A percentile compares a stretch with the other conserved stretches of the same genome.
Conservation (phyloP, 169 alveolate species). For the Prorocentrum cordatum region DNA sequence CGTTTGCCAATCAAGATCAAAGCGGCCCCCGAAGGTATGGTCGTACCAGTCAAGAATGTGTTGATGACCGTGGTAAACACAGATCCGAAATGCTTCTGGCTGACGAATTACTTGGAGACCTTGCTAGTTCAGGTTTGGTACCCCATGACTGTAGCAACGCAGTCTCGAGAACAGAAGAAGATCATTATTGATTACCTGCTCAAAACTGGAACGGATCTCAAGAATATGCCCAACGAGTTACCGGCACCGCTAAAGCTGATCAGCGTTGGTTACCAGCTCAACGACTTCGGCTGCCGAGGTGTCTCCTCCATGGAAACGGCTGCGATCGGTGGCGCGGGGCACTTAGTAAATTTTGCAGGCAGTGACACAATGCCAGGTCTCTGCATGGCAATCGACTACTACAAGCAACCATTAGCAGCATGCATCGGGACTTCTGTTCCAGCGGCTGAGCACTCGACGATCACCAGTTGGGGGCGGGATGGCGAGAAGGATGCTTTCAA, state of each 20-base stretch:
- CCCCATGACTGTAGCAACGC: slow-evolving; percentile 33
- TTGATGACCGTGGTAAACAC: slow-evolving; percentile 54
- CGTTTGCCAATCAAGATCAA: slow-evolving; percentile 50
- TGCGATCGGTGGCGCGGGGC: too few species aligned
- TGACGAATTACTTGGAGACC: slow-evolving; percentile 59
- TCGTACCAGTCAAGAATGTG: slow-evolving; percentile 23
- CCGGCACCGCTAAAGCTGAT: slow-evolving; percentile 26
- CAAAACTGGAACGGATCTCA: slow-evolving; percentile 13
- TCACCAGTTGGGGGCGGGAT: too few species aligned
- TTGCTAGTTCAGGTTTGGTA: slow-evolving; percentile 61
- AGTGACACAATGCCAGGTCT: too few species aligned
- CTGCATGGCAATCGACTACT: too few species aligned
- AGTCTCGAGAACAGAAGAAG: slow-evolving; percentile 27
- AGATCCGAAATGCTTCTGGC: slow-evolving; percentile 48
- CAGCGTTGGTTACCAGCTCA: slow-evolving; percentile 31
- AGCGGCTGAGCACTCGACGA: too few species aligned
- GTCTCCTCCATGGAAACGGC: too few species aligned
- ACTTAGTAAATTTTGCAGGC: too few species aligned
- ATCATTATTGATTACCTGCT: not conserved
- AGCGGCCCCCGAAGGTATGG: slow-evolving; percentile 67
- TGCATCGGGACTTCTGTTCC: too few species aligned
- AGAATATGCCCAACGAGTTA: slow-evolving; percentile 25
- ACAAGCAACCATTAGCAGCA: too few species aligned
- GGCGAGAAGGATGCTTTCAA: too few species aligned
- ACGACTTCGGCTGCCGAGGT: slow-evolving; percentile 55